Conservation (phyloP, 306 rosid species). For the Citrullus colocynthis region DNA sequence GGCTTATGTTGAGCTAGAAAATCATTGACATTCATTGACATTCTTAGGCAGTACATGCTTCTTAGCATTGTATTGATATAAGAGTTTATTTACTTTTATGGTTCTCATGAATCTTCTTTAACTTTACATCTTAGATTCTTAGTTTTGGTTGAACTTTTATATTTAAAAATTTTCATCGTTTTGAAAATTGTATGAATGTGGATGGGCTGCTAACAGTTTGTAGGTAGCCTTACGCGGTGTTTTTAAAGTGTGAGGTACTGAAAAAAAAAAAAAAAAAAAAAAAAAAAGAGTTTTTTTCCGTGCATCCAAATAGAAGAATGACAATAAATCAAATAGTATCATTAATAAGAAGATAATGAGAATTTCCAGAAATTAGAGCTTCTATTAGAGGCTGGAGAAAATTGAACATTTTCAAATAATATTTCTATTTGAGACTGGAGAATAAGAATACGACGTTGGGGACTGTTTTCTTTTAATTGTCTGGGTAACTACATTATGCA, state of each 20-base stretch:
- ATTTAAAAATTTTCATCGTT: not conserved
- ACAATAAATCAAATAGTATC: too few relatives aligned
- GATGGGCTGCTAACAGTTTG: not conserved
- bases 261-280: too few relatives aligned
- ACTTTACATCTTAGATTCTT: not conserved
- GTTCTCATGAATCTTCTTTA: not conserved
- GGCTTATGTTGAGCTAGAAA: not conserved
- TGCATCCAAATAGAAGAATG: not conserved
- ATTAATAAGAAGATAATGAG: not conserved
- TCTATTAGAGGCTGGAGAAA: not conserved
- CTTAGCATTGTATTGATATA: not conserved
- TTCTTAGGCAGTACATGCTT: not conserved
- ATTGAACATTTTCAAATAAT: not conserved
- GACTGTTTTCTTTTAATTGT: not conserved
- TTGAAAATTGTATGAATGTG: not conserved
- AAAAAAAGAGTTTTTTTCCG: too few relatives aligned
- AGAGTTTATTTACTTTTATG: not conserved
- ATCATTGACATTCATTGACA: not conserved
- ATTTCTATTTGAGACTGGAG: not conserved
- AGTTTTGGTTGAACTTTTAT: not conserved
- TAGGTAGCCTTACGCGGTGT: not conserved
- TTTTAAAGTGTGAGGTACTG: not conserved
- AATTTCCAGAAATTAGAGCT: too few relatives aligned
- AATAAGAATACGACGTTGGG: not conserved
- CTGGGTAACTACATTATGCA: not conserved